These are phyloP conservation scores for Phytophthora aleatoria DNA, from an alignment of 352 stramenopile genomes.

Conservation along the genomic window DNA sequence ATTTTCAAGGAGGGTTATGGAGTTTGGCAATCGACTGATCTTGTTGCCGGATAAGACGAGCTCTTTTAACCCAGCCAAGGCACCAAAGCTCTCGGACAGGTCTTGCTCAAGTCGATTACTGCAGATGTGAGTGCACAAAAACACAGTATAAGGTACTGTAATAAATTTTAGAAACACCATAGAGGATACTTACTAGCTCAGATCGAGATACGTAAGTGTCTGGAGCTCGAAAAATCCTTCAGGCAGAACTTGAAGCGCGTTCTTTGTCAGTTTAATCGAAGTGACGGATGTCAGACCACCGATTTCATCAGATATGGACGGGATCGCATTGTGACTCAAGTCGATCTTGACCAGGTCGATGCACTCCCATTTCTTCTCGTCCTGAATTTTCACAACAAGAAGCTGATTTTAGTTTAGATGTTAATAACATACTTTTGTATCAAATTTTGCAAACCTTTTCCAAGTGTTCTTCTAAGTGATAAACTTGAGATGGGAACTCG, in stretches of 20 bases:
- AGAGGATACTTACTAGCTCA: conserved; percentile 63
- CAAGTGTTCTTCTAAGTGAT: conserved; percentile 78
- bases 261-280: conserved; percentile 77
- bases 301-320: conserved; percentile 59
- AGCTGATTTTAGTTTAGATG: background rate
- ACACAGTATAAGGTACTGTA: background rate
- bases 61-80: conserved; percentile 63
- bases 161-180: background rate
- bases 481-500: conserved; percentile 71
- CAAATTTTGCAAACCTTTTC: conserved; percentile 45
- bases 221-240: conserved; percentile 72
- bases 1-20: conserved; percentile 45
- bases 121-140: background rate
- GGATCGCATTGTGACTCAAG: conserved; percentile 80
- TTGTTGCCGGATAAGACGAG: conserved; percentile 68
- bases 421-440: background rate
- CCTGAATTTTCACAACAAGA: conserved; percentile 26
- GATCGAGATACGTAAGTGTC: conserved; percentile 63
- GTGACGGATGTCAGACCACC: conserved; percentile 50
- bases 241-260: conserved; percentile 58
- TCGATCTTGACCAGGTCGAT: conserved; percentile 83
- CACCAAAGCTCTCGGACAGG: conserved; percentile 57
- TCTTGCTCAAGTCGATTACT: conserved; percentile 71
- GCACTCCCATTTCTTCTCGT: conserved; percentile 88
- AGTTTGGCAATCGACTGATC: conserved; percentile 57